These are phyloP conservation scores for Tubosaeta brunneosetosa DNA, from an alignment of 768 basidiomycete genomes.

Conservation along the genomic window DNA sequence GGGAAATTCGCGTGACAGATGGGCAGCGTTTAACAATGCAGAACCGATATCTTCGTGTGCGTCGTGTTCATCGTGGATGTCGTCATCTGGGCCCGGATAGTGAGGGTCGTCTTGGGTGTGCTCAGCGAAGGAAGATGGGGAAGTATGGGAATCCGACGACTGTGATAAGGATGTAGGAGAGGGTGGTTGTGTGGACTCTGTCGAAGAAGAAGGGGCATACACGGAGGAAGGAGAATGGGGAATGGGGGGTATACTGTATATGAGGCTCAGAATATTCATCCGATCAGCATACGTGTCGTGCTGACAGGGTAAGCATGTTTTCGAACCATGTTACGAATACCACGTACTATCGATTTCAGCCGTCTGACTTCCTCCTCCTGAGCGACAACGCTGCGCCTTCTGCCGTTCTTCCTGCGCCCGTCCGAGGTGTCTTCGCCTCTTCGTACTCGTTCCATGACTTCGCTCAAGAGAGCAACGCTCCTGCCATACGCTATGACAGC, in stretches of 20 bases:
- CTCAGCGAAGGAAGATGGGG: constrained; percentile 41
- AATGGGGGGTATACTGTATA: constrained; percentile 79
- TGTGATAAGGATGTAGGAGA: constrained; percentile 34
- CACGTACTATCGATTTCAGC: constrained; percentile 83
- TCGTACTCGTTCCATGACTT: constrained; percentile 90
- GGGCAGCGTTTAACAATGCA: constrained; percentile 37
- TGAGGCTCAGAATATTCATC: constrained; percentile 87
- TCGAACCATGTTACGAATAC: constrained; percentile 7
- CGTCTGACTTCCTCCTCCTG: constrained; percentile 87
- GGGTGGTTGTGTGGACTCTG: constrained; percentile 33
- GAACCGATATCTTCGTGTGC: constrained; percentile 42
- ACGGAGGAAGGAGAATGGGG: constrained; percentile 58
- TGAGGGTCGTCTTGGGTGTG: constrained; percentile 36
- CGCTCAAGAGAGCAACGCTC: constrained; percentile 80
- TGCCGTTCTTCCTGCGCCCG: constrained; percentile 51
- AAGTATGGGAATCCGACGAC: constrained; percentile 47
- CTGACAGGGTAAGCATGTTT: constrained; percentile 37
- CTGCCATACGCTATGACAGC: constrained; percentile 87
- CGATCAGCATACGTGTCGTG: constrained; percentile 95
- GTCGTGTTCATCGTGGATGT: constrained; percentile 31
- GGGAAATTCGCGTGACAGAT: constrained; percentile 29
- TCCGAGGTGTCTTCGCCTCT: constrained; percentile 80
- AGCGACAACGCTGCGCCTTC: constrained; percentile 78
- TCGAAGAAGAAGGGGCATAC: constrained; percentile 41
- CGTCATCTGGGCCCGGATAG: constrained; percentile 16